These are phyloP conservation scores for Nakataea oryzae DNA, from an alignment of 2,329 filamentous ascomycete species.

Conservation along the genomic window DNA sequence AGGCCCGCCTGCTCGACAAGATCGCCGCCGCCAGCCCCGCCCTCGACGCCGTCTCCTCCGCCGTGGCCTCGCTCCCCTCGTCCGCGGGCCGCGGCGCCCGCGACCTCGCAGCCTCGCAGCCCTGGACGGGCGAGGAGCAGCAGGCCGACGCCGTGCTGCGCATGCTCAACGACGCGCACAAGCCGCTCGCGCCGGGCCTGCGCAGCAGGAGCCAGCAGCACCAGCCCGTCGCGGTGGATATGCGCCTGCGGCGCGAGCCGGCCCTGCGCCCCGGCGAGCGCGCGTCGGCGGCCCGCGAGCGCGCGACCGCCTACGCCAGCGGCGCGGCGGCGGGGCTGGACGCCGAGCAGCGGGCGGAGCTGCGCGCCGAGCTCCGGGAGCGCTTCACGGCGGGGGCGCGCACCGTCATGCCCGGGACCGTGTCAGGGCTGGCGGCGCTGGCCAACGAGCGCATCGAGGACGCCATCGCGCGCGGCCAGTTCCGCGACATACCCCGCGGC, in stretches of 20 bases:
- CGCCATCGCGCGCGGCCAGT: conserved; percentile 84
- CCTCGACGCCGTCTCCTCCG: conserved; percentile 23
- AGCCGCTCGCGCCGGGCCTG: conserved; percentile 47
- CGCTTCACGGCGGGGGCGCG: conserved; percentile 66
- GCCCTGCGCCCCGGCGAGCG: conserved; percentile 32
- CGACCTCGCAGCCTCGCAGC: conserved; percentile 53
- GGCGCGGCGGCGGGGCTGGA: conserved; percentile 41
- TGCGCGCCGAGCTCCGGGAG: conserved; percentile 66
- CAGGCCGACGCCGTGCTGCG: conserved; percentile 67
- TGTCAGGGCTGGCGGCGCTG: conserved; percentile 69
- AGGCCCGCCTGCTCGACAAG: conserved; percentile 44
- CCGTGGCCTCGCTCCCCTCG: conserved; percentile 23
- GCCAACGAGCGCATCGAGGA: conserved; percentile 89
- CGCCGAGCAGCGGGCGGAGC: conserved; percentile 61
- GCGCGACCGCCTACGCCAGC: conserved; percentile 40
- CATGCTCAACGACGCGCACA: conserved; percentile 74
- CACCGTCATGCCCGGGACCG: conserved; percentile 56
- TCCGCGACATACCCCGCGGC: conserved; percentile 72
- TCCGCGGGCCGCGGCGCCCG: conserved; percentile 59
- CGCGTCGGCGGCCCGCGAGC: conserved; percentile 45
- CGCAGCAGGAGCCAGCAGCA: conserved; percentile 25
- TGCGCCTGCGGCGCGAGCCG: conserved; percentile 33
- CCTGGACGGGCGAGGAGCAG: conserved; percentile 73
- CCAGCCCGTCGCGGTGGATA: conserved; percentile 33
- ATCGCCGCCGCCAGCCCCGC: conserved; percentile 43